Percentiles rank a stretch among this genome's conserved stretches.
These are phyloP conservation scores for Coemansia guatemalensis DNA, from an alignment of 192 early-diverging fungal genomes.

Conservation along the genomic window DNA sequence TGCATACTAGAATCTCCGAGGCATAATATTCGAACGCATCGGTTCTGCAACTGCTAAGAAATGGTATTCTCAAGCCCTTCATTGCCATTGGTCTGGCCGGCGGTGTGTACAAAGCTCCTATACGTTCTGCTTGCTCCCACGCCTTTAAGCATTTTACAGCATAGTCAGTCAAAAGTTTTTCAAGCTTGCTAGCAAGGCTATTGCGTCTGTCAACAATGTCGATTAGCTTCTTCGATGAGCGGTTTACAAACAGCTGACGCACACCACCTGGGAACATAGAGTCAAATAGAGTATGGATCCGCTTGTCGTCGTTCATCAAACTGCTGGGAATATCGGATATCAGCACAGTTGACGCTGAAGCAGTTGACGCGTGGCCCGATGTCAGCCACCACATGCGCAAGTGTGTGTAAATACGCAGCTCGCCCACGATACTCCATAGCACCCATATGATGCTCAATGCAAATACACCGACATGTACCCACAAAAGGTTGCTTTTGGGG, in stretches of 20 bases:
- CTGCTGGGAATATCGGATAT: slow-evolving; percentile 68
- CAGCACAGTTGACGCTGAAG: slow-evolving; percentile 64
- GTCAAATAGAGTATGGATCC: slow-evolving; percentile 57
- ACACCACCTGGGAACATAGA: slow-evolving; percentile 68
- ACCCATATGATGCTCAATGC: slow-evolving; percentile 30
- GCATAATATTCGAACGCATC: slow-evolving; percentile 54
- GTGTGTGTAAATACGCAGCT: slow-evolving; percentile 59
- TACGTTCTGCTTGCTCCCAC: slow-evolving; percentile 3
- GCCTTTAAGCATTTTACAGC: slow-evolving; percentile 42
- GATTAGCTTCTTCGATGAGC: slow-evolving; percentile 54
- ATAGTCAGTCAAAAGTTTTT: slow-evolving; percentile 55
- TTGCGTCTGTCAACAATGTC: slow-evolving; percentile 55
- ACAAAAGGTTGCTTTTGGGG: slow-evolving; percentile 52
- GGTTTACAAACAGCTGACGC: slow-evolving; percentile 61
- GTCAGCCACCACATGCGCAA: slow-evolving; percentile 67
- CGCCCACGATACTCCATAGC: slow-evolving; percentile 55
- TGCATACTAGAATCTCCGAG: slow-evolving; percentile 29
- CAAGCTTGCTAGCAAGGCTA: slow-evolving; percentile 51
- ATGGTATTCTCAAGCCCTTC: too few species aligned
- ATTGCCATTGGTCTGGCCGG: background rate
- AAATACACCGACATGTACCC: slow-evolving; percentile 67
- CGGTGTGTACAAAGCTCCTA: background rate
- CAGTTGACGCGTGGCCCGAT: slow-evolving; percentile 47
- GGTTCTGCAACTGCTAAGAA: slow-evolving; percentile 9
- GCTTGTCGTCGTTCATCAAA: slow-evolving; percentile 49